Base-by-base conservation (phyloP, 306 rosid genomes). In the Vigna mungo region DNA sequence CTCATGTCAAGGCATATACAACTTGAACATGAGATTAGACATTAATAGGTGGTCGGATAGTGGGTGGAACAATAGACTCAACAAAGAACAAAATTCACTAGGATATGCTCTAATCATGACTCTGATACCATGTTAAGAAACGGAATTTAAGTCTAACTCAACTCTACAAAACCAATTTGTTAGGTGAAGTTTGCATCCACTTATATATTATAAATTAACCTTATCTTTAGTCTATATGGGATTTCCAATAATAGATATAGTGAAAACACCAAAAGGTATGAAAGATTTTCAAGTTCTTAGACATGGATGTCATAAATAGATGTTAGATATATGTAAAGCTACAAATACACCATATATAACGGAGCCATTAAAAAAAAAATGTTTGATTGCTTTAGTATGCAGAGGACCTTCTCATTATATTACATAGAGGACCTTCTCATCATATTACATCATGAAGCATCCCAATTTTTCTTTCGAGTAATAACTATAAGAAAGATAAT, bases 261-360 rank as follows among this genome's bases (percentile, higher is more conserved):
- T 32, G 62, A 76, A 32, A 81, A 62, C 6, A 17, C 25, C 18
- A 34, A 76, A 61, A 54, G 75, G 9, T 55, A 61, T 18, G 14
- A 8, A 62, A 36, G 4, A 58, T 58, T 71, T 67, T 71, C 23
- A 55, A 63, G 47, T 30, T 52, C 34, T 30, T 12, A 62, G 23
- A 20, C 65, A 49, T 49, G 43, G 20, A 44, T 2, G 30, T 9
- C 47, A 72, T 17, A 39, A 9, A 56, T 21, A 21, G 8, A 23
- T 51, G 34, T 30, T 17, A 43, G 21, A 68, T 43, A 39, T 61
- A 71, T 13, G 18, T 16, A 37, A 77, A 21, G 37, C n/a, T 71
- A 46, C 32, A 27, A n/a, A 44, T 44, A 23, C 49, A 34, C 21
- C 71, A 82, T 70, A 67, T 66, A 55, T 56, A 32, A n/a, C 23